Evolutionary conservation across 495 filamentous ascomycete species (phyloP), one percentile per base, ranked within the genome.

Genomic region (Talaromyces liani): DNA sequence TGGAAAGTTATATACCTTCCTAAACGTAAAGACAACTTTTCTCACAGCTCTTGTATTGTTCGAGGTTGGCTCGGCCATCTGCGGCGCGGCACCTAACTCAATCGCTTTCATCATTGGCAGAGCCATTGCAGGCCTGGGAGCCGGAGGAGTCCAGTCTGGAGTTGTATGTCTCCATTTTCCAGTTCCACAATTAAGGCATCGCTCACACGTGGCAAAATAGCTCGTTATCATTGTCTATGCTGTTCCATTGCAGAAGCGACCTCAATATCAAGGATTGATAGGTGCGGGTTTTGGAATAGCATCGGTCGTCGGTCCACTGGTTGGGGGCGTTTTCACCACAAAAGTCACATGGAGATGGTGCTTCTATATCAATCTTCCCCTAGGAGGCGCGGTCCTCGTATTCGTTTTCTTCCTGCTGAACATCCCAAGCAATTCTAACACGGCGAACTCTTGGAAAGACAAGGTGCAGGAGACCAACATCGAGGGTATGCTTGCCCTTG

Each of bases 11-110:
- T 67, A 67, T 74, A 84, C 45, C 90, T 84, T 73, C 73, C 90
- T 62, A 3, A 62, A 36, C 29, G 45, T 62, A 14, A 62, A 62
- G 33, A 47, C 27, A 7, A 36, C 29, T 20, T 62, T 62, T 14
- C 27, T 62, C 10, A 14, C 47, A 9, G 22, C 60, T 22, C 82
- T 91, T 65, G 68, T 71, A 60, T 68, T 92, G 62, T 91, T 92
- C 70, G 89, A 91, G 66, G 59, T 88, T 39, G 89, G 89, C 36
- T 85, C 80, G 41, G 71, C 87, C 24, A 74, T 91, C 62, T 91
- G 87, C 71, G 89, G 81, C 53, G 80, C 82, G 0, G 86, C 89
- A 6, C 84, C 86, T 2, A 86, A 73, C 62, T 88, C 85, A 7
- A 72, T 78, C 2, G 80, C 80, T 12, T 79, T 92, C 47, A 89